A percentile compares a stretch with the other conserved stretches of the same genome.
Evolutionary conservation across 2,329 filamentous ascomycete species (phyloP).

Genomic region (Hymenoscyphus scutula): DNA sequence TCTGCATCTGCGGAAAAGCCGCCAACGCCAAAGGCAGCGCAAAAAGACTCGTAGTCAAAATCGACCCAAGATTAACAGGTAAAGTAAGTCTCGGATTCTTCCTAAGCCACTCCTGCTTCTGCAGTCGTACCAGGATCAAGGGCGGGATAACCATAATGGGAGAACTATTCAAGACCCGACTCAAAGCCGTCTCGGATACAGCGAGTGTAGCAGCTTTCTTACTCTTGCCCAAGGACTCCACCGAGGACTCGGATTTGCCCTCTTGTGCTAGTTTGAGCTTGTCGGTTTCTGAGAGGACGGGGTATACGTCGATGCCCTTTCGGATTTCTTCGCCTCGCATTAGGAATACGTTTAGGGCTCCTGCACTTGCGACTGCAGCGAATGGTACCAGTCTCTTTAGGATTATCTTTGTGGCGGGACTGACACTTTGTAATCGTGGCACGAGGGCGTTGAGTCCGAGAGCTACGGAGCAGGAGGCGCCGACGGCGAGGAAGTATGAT

Average conservation of each 20-base stretch:
- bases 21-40: conserved; percentile 87
- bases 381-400: conserved; percentile 91
- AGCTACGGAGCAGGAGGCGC: conserved; percentile 90
- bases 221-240: conserved; percentile 77
- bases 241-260: conserved; percentile 62
- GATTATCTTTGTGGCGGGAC: conserved; percentile 71
- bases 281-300: conserved; percentile 70
- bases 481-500: conserved; percentile 89
- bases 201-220: conserved; percentile 84
- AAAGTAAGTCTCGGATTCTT: conserved; percentile 71
- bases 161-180: conserved; percentile 87
- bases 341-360: conserved; percentile 90
- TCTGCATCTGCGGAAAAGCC: conserved; percentile 89
- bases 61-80: conserved; percentile 83
- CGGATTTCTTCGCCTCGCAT: conserved; percentile 97
- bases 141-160: conserved; percentile 97
- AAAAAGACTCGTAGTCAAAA: conserved; percentile 81
- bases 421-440: conserved; percentile 73
- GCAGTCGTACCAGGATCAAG: conserved; percentile 77
- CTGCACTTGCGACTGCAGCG: conserved; percentile 87
- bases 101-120: conserved; percentile 80
- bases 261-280: conserved; percentile 55
- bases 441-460: conserved; percentile 89
- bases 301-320: conserved; percentile 88
- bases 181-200: conserved; percentile 88